Evolutionary conservation across 768 basidiomycete genomes (phyloP).

Genomic region (Suillus discolor): DNA sequence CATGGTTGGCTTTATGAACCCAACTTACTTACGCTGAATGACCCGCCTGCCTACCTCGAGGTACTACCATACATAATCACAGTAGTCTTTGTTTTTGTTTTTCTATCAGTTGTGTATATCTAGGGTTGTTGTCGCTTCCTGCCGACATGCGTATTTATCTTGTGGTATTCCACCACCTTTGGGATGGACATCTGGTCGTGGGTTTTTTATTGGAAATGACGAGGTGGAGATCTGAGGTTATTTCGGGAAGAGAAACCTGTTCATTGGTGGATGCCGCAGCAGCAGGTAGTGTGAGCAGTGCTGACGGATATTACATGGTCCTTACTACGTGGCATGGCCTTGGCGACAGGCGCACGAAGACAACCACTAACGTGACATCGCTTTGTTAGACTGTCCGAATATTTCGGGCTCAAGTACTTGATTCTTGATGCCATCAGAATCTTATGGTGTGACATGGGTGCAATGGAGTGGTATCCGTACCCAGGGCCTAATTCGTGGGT

Average conservation of each 20-base stretch:
- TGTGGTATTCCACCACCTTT: background rate
- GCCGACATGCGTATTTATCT: background rate
- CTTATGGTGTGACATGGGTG: background rate
- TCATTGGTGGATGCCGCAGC: background rate
- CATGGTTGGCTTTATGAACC: background rate
- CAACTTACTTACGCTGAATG: background rate
- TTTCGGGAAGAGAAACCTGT: background rate
- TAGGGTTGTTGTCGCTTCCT: background rate
- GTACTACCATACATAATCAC: slow-evolving; percentile 1
- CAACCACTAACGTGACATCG: background rate
- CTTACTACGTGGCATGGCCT: background rate
- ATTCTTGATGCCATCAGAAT: background rate
- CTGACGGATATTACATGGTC: background rate
- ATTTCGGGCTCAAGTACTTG: background rate
- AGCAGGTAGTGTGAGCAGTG: background rate
- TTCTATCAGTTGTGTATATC: no score
- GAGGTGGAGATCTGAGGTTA: background rate
- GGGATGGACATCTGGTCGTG: background rate
- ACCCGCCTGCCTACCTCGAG: background rate
- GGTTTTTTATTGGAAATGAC: background rate
- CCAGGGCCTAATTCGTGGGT: background rate
- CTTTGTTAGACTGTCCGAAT: background rate
- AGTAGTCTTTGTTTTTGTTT: background rate
- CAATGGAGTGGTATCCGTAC: background rate
- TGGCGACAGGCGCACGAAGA: background rate